A percentile compares a stretch with the other conserved stretches of the same genome.
phyloP scores from a whole-genome alignment of 768 basidiomycete species.

The Xanthoconium stramineum region DNA sequence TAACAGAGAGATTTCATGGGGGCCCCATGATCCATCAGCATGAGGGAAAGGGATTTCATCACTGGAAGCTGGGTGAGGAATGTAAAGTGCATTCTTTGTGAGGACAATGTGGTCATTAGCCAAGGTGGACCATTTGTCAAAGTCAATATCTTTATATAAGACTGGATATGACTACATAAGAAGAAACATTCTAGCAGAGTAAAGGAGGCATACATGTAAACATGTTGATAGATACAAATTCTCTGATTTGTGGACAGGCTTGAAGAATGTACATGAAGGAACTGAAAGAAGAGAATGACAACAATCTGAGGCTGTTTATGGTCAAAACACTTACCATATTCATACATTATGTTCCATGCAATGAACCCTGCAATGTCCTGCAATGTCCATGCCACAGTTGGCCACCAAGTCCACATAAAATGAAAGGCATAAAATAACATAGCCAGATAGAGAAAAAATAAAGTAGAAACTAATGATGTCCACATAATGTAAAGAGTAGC shows the following conservation, averaged over 20 bases:
- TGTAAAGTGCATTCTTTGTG: background rate
- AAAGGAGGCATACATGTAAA: background rate
- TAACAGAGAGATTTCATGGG: background rate
- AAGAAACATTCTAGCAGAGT: background rate
- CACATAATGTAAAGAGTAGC: too few species aligned
- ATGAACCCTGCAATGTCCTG: too few species aligned
- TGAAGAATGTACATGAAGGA: background rate
- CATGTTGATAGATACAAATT: background rate
- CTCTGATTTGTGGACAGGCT: too few species aligned
- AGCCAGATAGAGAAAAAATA: too few species aligned
- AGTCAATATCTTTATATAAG: background rate
- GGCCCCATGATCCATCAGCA: conserved; percentile 1
- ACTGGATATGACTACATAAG: background rate
- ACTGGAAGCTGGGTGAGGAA: background rate
- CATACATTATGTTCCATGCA: background rate
- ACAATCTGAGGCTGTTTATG: background rate
- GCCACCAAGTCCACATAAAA: too few species aligned
- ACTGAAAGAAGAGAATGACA: background rate
- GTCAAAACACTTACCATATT: background rate
- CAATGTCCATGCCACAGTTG: too few species aligned
- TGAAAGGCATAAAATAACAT: too few species aligned
- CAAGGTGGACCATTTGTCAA: background rate
- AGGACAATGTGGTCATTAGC: background rate
- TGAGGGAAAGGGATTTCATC: background rate
- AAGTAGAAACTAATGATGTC: too few species aligned